These are phyloP conservation scores for Salvia miltiorrhiza DNA, from an alignment of 257 asterid species.

Conservation along the genomic window DNA sequence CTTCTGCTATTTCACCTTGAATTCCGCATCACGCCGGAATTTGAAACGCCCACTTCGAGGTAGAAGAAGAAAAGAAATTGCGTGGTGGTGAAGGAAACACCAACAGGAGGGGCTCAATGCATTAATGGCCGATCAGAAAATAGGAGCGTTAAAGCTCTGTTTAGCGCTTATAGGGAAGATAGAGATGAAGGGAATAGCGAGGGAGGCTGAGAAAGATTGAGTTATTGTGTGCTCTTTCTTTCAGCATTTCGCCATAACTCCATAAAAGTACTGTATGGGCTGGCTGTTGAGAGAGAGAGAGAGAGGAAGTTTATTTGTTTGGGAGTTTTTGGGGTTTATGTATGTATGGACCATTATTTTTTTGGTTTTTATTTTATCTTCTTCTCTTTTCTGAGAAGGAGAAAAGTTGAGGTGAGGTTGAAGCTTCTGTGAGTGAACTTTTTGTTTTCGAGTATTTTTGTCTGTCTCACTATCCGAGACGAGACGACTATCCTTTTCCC, in stretches of 20 bases:
- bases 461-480: not conserved
- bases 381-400: not conserved
- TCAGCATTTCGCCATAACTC: not conserved
- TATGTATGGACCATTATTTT: not conserved
- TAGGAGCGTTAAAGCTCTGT: not conserved
- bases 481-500: not conserved
- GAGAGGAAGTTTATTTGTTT: not conserved
- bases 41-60: conserved; percentile 12
- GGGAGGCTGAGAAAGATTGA: conserved; percentile 29
- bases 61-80: not conserved
- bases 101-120: conserved; percentile 27
- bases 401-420: conserved; percentile 6
- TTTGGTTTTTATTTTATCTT: not conserved
- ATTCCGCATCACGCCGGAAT: conserved; percentile 35
- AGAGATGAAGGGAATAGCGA: conserved; percentile 20
- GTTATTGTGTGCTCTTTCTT: not conserved
- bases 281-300: conserved; percentile 10
- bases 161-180: conserved; percentile 13
- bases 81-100: not conserved
- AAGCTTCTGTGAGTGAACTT: conserved; percentile 14
- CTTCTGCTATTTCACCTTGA: conserved; percentile 24
- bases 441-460: not conserved
- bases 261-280: conserved; percentile 15
- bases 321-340: not conserved
- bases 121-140: conserved; percentile 30